Base-by-base conservation (phyloP, 2,329 filamentous ascomycete species). In the Fusarium equiseti region DNA sequence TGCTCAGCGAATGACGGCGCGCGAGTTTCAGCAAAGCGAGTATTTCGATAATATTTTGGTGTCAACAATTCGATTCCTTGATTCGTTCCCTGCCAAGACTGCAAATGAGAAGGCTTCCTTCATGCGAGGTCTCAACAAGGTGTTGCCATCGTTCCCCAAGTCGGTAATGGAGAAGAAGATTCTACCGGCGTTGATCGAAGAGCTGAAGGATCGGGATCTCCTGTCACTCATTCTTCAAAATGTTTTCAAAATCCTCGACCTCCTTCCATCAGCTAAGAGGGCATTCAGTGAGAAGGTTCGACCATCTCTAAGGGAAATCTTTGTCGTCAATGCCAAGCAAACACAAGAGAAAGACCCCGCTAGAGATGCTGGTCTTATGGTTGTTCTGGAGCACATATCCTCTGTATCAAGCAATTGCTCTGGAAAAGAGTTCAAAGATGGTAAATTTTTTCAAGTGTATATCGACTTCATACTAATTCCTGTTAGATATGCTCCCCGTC, bases 41-140 rank as follows among this genome's bases (percentile, higher is more conserved):
- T 99, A 97, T 78, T 99, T 99, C 78, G 94, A 99, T 81, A 99
- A 98, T 76, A 93, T 98, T 48, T 85, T 99, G 7, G 94, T 99
- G 24, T 97, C 95, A 0, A 98, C 96, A 0, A 97, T 99, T 68
- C 92, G 96, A 15, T 99, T 99, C 77, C 84, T 99, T 27, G 96
- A 99, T 75, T 88, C 91, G 0, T 89, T 99, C 63, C 95, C 96
- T 0, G 93, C 93, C 35, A 99, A 99, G 82, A 97, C 94, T 2
- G 87, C 93, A 0, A 92, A 89, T 68, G 96, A 99, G 77, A 99
- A 99, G 79, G 87, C 91, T 9, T 91, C 94, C 62, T 99, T 99
- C 78, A 89, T 99, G 87, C 90, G 94, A 58, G 96, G 96, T 0
- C 84, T 99, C 12, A 90, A 91, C 72, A 92, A 94, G 56, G 94